These are phyloP conservation scores for Letharia lupina DNA, from an alignment of 495 filamentous ascomycete species.

Conservation along the genomic window DNA sequence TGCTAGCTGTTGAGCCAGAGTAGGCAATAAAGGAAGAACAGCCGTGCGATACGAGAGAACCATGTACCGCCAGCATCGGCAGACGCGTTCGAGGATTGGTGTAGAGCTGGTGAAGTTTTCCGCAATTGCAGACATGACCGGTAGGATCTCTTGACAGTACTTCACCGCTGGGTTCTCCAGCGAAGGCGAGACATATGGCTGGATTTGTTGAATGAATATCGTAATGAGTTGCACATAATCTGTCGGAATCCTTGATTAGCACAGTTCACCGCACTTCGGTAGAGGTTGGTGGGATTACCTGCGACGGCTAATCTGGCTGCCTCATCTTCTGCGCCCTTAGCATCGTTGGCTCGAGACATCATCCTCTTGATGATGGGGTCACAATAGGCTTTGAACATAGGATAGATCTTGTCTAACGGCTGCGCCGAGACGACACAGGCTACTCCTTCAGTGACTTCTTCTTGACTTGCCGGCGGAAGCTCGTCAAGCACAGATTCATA, in stretches of 20 bases:
- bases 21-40: conserved; percentile 74
- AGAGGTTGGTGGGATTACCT: conserved; percentile 42
- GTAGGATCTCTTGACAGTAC: conserved; percentile 91
- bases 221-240: conserved; percentile 90
- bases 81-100: conserved; percentile 88
- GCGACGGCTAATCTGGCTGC: conserved; percentile 73
- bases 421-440: conserved; percentile 84
- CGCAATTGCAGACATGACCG: conserved; percentile 71
- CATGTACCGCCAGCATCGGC: conserved; percentile 92
- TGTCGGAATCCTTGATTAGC: conserved; percentile 30
- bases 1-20: conserved; percentile 78
- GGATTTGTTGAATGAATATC: conserved; percentile 73
- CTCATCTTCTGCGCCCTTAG: conserved; percentile 71
- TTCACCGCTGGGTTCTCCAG: conserved; percentile 85
- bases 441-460: conserved; percentile 92
- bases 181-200: conserved; percentile 63
- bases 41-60: conserved; percentile 88
- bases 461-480: conserved; percentile 75
- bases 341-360: conserved; percentile 78
- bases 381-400: conserved; percentile 82
- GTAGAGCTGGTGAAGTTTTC: conserved; percentile 74
- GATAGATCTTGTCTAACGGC: conserved; percentile 67
- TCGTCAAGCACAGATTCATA: conserved; percentile 82
- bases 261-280: neutral
- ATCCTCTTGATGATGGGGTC: conserved; percentile 81